These are phyloP conservation scores for Echinochloa phyllopogon DNA, from an alignment of 176 grass and related monocot species.

Conservation along the genomic window DNA sequence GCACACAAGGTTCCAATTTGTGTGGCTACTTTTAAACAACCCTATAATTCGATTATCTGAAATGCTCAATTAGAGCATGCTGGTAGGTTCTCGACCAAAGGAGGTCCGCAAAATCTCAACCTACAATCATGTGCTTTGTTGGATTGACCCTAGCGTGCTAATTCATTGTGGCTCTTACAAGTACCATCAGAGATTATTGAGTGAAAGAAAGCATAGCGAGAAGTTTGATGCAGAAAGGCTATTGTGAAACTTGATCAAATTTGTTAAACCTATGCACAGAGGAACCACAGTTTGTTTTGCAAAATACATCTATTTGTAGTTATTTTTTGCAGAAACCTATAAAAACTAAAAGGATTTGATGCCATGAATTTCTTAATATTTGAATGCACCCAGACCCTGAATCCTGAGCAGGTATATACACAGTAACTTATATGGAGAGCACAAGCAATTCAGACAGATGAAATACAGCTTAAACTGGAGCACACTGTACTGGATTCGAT, in stretches of 20 bases:
- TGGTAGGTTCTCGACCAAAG: neutral
- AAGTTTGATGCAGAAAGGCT: too few relatives aligned
- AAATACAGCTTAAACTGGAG: neutral
- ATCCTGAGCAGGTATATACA: neutral
- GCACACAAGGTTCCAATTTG: neutral
- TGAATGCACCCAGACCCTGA: neutral
- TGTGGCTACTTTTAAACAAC: neutral
- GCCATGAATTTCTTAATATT: neutral
- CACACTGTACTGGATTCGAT: neutral
- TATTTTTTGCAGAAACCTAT: neutral
- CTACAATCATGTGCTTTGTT: neutral
- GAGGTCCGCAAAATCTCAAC: neutral
- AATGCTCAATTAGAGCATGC: neutral
- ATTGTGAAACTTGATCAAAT: too few relatives aligned
- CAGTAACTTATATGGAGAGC: neutral
- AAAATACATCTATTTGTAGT: too few relatives aligned
- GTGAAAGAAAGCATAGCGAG: too few relatives aligned
- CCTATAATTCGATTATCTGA: neutral
- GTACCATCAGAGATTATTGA: too few relatives aligned
- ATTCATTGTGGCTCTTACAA: too few relatives aligned
- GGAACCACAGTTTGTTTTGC: too few relatives aligned
- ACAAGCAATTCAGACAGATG: neutral
- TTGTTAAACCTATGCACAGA: too few relatives aligned
- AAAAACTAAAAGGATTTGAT: neutral
- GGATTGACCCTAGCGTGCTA: neutral